Conservation (phyloP, 108 stramenopile species). For the Nitzschia putrida region DNA sequence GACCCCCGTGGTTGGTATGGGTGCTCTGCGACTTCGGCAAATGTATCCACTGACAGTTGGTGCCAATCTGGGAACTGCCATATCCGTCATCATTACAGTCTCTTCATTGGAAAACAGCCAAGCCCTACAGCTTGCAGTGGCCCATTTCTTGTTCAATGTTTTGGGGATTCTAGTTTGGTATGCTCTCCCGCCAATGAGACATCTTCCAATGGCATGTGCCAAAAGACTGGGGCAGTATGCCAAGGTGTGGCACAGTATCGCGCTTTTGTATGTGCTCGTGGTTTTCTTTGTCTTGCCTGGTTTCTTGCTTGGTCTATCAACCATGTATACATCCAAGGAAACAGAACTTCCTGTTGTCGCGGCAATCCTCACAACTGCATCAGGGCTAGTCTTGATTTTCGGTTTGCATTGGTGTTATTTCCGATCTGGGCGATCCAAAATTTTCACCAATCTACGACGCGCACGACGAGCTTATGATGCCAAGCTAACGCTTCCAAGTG, state of each 20-base stretch:
- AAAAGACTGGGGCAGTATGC: constrained; percentile 64
- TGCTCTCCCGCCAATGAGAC: constrained; percentile 80
- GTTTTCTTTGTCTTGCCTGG: constrained; percentile 68
- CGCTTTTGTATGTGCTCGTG: constrained; percentile 68
- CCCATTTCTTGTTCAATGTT: constrained; percentile 86
- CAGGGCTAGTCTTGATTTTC: constrained; percentile 33
- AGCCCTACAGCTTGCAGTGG: constrained; percentile 73
- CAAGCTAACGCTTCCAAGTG: constrained; percentile 40
- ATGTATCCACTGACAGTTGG: constrained; percentile 88
- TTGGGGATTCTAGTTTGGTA: constrained; percentile 81
- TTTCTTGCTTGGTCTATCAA: constrained; percentile 59
- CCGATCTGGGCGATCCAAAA: constrained; percentile 32
- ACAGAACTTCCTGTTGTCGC: constrained; percentile 67
- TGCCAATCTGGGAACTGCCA: constrained; percentile 87
- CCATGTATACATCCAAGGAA: constrained; percentile 49
- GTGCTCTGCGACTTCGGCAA: constrained; percentile 65
- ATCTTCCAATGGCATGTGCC: constrained; percentile 62
- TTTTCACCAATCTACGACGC: constrained; percentile 26
- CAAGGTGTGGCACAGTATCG: constrained; percentile 57
- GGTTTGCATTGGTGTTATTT: constrained; percentile 48
- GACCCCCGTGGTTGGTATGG: constrained; percentile 85
- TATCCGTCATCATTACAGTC: constrained; percentile 76
- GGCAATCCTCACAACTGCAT: constrained; percentile 46
- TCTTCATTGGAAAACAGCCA: constrained; percentile 31
- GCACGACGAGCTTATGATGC: constrained; percentile 33